Conservation (phyloP, 2,329 filamentous ascomycete species). For the Ploettnerulaceae sp. region DNA sequence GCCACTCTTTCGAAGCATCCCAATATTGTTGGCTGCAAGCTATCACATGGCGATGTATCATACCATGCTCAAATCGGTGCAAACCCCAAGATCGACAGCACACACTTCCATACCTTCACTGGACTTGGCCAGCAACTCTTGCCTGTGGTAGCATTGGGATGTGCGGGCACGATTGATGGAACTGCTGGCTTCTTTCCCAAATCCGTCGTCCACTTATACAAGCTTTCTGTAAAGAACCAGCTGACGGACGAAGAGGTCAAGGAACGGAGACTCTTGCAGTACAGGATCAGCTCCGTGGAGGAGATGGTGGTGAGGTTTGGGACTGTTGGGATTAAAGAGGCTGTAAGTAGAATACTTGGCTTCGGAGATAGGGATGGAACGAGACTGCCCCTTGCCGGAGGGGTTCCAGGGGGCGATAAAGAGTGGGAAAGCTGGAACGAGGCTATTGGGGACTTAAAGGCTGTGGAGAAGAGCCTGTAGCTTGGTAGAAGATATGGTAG, state of each 20-base stretch:
- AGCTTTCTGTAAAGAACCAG: constrained; percentile 38
- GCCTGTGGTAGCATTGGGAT: constrained; percentile 57
- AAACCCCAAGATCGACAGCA: constrained; percentile 54
- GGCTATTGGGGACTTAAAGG: constrained; percentile 28
- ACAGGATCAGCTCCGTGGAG: constrained; percentile 55
- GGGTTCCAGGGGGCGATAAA: constrained; percentile 45
- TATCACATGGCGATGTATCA: constrained; percentile 64
- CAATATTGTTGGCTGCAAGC: constrained; percentile 66
- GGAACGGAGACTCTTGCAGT: constrained; percentile 54
- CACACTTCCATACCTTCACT: constrained; percentile 56
- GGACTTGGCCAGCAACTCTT: constrained; percentile 62
- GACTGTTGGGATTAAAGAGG: constrained; percentile 62
- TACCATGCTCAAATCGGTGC: constrained; percentile 56
- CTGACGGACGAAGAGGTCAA: constrained; percentile 40
- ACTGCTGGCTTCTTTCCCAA: constrained; percentile 61
- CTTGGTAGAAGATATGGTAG: not conserved
- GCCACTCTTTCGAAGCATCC: constrained; percentile 53
- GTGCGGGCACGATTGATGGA: constrained; percentile 62
- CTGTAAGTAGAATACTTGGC: constrained; percentile 51
- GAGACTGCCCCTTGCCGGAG: constrained; percentile 53
- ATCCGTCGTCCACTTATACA: constrained; percentile 53
- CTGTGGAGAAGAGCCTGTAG: constrained; percentile 31
- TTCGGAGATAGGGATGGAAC: constrained; percentile 56
- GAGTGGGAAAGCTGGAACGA: constrained; percentile 48
- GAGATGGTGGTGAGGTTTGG: constrained; percentile 57